phyloP scores from a whole-genome alignment of 2,329 filamentous ascomycete species.

The Xylariaceae sp. region DNA sequence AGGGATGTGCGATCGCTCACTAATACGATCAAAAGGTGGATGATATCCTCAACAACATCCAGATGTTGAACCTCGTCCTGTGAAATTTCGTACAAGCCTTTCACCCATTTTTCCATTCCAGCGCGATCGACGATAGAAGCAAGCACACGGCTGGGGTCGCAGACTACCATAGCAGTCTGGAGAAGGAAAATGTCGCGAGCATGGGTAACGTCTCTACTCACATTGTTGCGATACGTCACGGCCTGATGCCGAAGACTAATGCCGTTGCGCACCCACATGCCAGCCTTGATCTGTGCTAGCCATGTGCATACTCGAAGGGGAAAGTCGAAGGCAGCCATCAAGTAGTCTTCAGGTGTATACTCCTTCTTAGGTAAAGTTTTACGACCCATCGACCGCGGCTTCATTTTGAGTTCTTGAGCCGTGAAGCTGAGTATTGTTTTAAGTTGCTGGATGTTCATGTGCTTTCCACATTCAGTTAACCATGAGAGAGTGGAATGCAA shows the following conservation, averaged over 20 bases:
- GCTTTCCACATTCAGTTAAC: constrained; percentile 85
- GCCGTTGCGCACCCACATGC: constrained; percentile 98
- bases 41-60: constrained; percentile 92
- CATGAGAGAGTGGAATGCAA: constrained; percentile 95
- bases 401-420: constrained; percentile 63
- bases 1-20: constrained; percentile 85
- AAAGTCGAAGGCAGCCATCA: constrained; percentile 87
- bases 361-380: constrained; percentile 54
- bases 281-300: constrained; percentile 96
- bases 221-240: constrained; percentile 84
- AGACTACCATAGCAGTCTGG: constrained; percentile 85
- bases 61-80: constrained; percentile 86
- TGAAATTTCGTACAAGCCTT: constrained; percentile 68
- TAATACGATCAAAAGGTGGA: constrained; percentile 86
- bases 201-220: constrained; percentile 85
- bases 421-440: constrained; percentile 68
- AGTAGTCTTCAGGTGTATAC: constrained; percentile 67
- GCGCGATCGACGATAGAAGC: constrained; percentile 90
- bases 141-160: constrained; percentile 76
- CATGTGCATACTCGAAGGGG: constrained; percentile 91
- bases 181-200: constrained; percentile 92
- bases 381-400: constrained; percentile 58
- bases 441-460: constrained; percentile 65
- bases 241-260: constrained; percentile 95
- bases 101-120: constrained; percentile 82